Evolutionary conservation across 2,329 filamentous ascomycete species (phyloP).

Genomic region (Aspergillus sp.): DNA sequence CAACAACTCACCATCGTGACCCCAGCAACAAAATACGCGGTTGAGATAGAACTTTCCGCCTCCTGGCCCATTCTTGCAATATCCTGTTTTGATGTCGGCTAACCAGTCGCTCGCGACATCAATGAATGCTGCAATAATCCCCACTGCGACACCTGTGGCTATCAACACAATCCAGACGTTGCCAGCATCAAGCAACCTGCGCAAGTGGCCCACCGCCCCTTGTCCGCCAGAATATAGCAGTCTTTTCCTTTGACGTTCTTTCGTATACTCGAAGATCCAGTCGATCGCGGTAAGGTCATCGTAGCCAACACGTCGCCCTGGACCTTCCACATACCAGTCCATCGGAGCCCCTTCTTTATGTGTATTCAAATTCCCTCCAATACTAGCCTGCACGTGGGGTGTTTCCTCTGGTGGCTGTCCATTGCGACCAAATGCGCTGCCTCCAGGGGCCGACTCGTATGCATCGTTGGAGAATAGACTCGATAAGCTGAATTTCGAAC

Average conservation of each 20-base stretch:
- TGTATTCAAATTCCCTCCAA: conserved; percentile 19
- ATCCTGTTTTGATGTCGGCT: conserved; percentile 83
- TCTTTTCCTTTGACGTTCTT: conserved; percentile 83
- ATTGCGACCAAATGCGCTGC: conserved; percentile 16
- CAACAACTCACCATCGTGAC: conserved; percentile 58
- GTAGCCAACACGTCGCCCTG: conserved; percentile 83
- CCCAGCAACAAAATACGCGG: conserved; percentile 86
- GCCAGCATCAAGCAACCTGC: conserved; percentile 70
- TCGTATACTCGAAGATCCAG: conserved; percentile 98
- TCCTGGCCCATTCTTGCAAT: conserved; percentile 68
- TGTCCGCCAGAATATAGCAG: conserved; percentile 62
- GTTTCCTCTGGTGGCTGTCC: conserved; percentile 20
- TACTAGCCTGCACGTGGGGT: conserved; percentile 15
- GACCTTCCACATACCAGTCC: conserved; percentile 89
- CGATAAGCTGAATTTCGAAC: conserved; percentile 34
- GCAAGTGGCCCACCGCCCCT: conserved; percentile 66
- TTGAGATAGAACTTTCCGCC: conserved; percentile 88
- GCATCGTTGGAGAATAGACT: conserved; percentile 30
- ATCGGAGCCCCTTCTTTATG: conserved; percentile 37
- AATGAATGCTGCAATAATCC: conserved; percentile 77
- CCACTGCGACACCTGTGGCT: conserved; percentile 75
- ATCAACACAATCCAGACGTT: conserved; percentile 90
- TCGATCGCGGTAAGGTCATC: conserved; percentile 96
- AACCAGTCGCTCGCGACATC: conserved; percentile 91
- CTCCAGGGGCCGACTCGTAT: conserved; percentile 17